phyloP scores from a whole-genome alignment of 306 rosid genomes.

The Ammopiptanthus mongolicus region DNA sequence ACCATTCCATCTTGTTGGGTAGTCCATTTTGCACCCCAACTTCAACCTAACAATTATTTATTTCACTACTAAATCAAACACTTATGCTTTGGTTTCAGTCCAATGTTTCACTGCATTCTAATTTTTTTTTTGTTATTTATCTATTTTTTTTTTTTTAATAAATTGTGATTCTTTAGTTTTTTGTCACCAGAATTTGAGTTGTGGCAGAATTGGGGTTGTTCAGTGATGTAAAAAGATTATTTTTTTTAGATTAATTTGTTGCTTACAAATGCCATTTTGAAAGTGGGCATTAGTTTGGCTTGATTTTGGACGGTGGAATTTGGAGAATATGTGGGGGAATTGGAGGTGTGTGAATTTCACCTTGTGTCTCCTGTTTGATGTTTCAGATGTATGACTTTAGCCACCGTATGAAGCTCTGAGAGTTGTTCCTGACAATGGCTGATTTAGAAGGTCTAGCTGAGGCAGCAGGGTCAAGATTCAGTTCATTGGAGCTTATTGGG shows the following conservation, averaged over 20 bases:
- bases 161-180: constrained; percentile 1
- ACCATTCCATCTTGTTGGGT: constrained; percentile 38
- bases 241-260: background rate
- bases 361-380: constrained; percentile 19
- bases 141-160: background rate
- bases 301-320: constrained; percentile 23
- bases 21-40: constrained; percentile 52
- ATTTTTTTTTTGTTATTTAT: background rate
- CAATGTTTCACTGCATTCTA: constrained; percentile 50
- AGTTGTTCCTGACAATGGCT: constrained; percentile 52
- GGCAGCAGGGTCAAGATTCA: constrained; percentile 84
- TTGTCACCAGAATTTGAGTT: background rate
- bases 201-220: constrained; percentile 24
- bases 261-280: constrained; percentile 23
- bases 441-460: constrained; percentile 70
- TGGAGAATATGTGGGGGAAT: constrained; percentile 30
- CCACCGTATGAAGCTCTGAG: constrained; percentile 27
- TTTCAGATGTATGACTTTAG: constrained; percentile 27
- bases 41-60: constrained; percentile 41
- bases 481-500: constrained; percentile 85
- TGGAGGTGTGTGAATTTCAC: constrained; percentile 24
- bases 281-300: constrained; percentile 29
- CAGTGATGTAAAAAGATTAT: constrained; percentile 10
- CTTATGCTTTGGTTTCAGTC: constrained; percentile 59
- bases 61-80: constrained; percentile 5